Conservation (phyloP, 192 early-diverging fungal genomes). For the Coemansia sp. region DNA sequence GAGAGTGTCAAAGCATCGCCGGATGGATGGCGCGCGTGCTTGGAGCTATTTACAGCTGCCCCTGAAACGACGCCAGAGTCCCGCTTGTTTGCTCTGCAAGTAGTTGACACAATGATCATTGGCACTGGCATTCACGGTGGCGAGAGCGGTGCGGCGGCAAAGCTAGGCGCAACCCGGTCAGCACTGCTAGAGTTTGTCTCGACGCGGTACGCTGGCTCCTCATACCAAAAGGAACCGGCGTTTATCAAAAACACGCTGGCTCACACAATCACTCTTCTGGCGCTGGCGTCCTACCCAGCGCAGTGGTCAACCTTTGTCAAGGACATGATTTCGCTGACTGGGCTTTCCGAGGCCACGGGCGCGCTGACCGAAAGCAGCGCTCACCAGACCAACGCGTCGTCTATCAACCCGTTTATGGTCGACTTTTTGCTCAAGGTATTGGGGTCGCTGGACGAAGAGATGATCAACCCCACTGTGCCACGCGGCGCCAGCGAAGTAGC, state of each 20-base stretch:
- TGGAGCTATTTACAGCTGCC: slow-evolving; percentile 71
- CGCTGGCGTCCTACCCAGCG: slow-evolving; percentile 76
- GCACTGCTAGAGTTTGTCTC: slow-evolving; percentile 41
- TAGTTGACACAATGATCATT: slow-evolving; percentile 60
- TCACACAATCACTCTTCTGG: slow-evolving; percentile 75
- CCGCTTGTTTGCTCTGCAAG: slow-evolving; percentile 83
- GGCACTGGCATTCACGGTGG: slow-evolving; percentile 23
- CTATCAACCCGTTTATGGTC: slow-evolving; percentile 48
- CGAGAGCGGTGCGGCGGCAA: slow-evolving; percentile 32
- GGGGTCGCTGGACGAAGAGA: slow-evolving; percentile 81
- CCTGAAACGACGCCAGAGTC: slow-evolving; percentile 75
- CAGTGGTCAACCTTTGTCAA: slow-evolving; percentile 87
- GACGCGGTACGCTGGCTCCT: slow-evolving; percentile 30
- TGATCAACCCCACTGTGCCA: slow-evolving; percentile 70
- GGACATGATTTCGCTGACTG: slow-evolving; percentile 71
- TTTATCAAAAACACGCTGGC: slow-evolving; percentile 83
- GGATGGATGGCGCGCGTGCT: slow-evolving; percentile 84
- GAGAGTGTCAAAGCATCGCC: slow-evolving; percentile 70
- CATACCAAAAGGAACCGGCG: slow-evolving; percentile 32
- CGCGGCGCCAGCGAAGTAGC: slow-evolving; percentile 63
- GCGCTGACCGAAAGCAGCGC: slow-evolving; percentile 43
- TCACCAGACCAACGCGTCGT: slow-evolving; percentile 50
- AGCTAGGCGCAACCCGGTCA: slow-evolving; percentile 25
- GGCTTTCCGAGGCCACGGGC: slow-evolving; percentile 46
- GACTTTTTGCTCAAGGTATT: slow-evolving; percentile 79